Conservation (phyloP, 1,284 basidiomycete species). For the Anthracocystis walkeri region DNA sequence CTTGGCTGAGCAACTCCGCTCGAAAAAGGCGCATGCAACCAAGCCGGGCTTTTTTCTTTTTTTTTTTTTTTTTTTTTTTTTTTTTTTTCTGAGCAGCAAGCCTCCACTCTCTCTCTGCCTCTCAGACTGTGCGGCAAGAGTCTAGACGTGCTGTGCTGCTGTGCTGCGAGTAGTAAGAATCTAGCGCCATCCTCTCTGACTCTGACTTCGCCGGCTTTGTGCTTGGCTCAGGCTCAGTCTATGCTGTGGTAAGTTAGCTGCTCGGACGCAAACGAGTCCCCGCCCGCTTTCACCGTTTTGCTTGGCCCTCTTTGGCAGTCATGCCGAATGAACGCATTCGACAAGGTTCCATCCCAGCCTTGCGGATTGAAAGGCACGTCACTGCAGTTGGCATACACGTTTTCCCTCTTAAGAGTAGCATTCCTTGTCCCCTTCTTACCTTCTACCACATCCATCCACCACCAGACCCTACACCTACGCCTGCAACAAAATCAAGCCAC, state of each 20-base stretch:
- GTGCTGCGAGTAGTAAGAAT: no score
- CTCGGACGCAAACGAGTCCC: no score
- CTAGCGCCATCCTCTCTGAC: background rate
- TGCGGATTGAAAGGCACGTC: no score
- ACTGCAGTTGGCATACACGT: background rate
- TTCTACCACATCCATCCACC: constrained; percentile 15
- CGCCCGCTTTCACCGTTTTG: background rate
- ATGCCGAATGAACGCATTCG: constrained; percentile 44
- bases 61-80: no score
- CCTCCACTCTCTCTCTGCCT: background rate
- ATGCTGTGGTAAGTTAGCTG: no score
- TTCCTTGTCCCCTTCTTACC: background rate
- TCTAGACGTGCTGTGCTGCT: no score
- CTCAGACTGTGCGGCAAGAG: background rate
- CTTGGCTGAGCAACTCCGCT: constrained; percentile 22
- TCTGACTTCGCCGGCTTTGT: no score
- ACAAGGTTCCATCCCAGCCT: constrained; percentile 15
- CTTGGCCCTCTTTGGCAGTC: background rate
- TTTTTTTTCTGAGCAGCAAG: no score
- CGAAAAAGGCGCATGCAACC: background rate
- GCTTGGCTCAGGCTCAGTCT: background rate
- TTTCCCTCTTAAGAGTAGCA: background rate
- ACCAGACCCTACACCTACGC: background rate
- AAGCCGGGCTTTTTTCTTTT: no score
- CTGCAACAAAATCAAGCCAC: background rate